Conservation (phyloP, 768 basidiomycete genomes). For the Amylocystis lapponica region DNA sequence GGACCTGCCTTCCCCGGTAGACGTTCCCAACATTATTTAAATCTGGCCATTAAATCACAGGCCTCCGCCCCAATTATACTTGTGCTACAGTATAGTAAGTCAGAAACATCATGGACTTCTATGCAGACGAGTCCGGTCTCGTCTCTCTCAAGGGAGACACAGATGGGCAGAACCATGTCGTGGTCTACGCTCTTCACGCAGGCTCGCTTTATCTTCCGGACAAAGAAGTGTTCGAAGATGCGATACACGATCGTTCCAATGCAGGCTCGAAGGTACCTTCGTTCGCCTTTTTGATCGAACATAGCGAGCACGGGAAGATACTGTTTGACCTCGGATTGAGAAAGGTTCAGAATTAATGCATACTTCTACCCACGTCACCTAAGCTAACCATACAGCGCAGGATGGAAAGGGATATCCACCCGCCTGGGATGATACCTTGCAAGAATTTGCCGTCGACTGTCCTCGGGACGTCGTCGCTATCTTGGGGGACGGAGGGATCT, state of each 20-base stretch:
- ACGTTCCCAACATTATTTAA: neutral
- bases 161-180: conserved; percentile 1
- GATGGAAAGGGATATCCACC: conserved; percentile 1
- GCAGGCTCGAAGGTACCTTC: neutral
- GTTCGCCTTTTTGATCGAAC: conserved; percentile 2
- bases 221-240: conserved; percentile 2
- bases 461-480: neutral
- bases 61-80: too few species aligned
- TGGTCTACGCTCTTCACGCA: conserved; percentile 1
- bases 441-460: neutral
- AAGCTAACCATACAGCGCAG: too few species aligned
- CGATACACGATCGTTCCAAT: neutral
- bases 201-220: conserved; percentile 1
- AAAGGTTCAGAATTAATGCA: too few species aligned
- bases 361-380: too few species aligned
- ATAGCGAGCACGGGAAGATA: neutral
- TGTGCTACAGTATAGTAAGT: too few species aligned
- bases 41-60: too few species aligned
- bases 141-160: too few species aligned
- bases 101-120: too few species aligned
- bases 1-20: neutral
- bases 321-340: conserved; percentile 4
- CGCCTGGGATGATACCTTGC: conserved; percentile 3
- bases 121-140: too few species aligned
- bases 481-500: neutral